Conservation (phyloP, 257 asterid genomes). For the Nyctanthes arbortristis region DNA sequence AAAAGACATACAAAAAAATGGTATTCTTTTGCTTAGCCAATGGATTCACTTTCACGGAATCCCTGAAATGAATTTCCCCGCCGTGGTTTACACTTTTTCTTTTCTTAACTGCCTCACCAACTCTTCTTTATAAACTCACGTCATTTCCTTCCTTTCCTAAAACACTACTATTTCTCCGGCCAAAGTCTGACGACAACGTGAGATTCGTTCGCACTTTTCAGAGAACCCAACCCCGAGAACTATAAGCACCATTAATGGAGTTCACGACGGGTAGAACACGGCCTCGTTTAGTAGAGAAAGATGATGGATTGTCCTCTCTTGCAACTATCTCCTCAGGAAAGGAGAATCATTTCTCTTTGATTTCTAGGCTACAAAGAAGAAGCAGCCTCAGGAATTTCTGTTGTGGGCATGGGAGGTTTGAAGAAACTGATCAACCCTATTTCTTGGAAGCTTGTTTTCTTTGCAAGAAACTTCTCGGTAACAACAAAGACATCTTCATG, state of each 20-base stretch:
- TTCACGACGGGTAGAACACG: conserved; percentile 24
- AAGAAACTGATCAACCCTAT: conserved; percentile 23
- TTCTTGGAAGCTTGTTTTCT: conserved; percentile 48
- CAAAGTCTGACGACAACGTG: too few relatives aligned
- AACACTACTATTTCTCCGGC: neutral
- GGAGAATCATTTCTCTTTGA: conserved; percentile 19
- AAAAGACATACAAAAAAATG: too few relatives aligned
- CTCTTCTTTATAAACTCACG: neutral
- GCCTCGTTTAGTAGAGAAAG: conserved; percentile 31
- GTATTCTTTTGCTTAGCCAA: conserved; percentile 32
- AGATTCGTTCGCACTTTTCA: too few relatives aligned
- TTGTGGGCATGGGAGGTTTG: conserved; percentile 24
- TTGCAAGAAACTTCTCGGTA: conserved; percentile 39
- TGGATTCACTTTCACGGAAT: too few relatives aligned
- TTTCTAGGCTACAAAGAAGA: conserved; percentile 25
- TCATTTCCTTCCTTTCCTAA: neutral
- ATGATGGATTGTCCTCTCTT: conserved; percentile 38
- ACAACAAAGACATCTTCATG: conserved; percentile 46
- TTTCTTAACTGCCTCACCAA: conserved; percentile 30
- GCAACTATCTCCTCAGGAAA: too few relatives aligned
- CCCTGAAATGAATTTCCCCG: too few relatives aligned
- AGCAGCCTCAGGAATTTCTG: too few relatives aligned
- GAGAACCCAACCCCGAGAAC: too few relatives aligned
- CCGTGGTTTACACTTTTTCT: conserved; percentile 11
- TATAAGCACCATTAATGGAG: too few relatives aligned